A percentile compares a stretch with the other conserved stretches of the same genome.
These are phyloP conservation scores for Xylaria arbuscula DNA, from an alignment of 2,329 filamentous ascomycete species.

Conservation along the genomic window DNA sequence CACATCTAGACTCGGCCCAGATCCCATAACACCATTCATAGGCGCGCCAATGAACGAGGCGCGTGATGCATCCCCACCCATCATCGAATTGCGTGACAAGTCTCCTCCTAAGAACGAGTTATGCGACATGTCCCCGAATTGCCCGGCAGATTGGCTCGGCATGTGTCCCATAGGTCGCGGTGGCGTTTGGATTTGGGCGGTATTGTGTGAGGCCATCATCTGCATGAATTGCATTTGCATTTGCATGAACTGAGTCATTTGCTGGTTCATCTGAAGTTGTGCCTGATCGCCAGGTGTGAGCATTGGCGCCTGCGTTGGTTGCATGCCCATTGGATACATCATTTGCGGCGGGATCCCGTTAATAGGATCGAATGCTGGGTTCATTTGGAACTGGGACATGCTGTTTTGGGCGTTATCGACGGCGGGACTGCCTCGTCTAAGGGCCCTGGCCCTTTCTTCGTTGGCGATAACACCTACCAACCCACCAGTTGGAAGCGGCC, in stretches of 20 bases:
- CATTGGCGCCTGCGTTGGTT: conserved; percentile 50
- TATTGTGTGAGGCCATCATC: conserved; percentile 70
- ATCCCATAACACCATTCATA: conserved; percentile 53
- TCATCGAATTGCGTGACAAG: conserved; percentile 47
- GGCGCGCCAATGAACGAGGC: conserved; percentile 37
- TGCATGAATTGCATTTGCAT: conserved; percentile 97
- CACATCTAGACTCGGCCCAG: conserved; percentile 58
- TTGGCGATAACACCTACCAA: conserved; percentile 88
- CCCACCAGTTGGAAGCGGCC: conserved; percentile 73
- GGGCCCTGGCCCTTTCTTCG: conserved; percentile 81
- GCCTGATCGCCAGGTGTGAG: conserved; percentile 74
- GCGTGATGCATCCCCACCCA: conserved; percentile 40
- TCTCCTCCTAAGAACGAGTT: conserved; percentile 43
- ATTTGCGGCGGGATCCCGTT: conserved; percentile 62
- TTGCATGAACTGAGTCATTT: conserved; percentile 89
- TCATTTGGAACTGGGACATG: conserved; percentile 51
- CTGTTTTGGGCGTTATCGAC: conserved; percentile 61
- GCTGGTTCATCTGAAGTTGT: conserved; percentile 82
- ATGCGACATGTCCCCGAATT: conserved; percentile 51
- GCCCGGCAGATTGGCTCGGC: conserved; percentile 58
- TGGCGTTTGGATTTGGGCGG: conserved; percentile 44
- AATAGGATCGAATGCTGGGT: conserved; percentile 60
- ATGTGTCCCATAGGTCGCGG: conserved; percentile 53
- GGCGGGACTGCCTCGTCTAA: conserved; percentile 82
- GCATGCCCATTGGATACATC: conserved; percentile 58